Conservation (phyloP, 2,329 filamentous ascomycete species). For the Pseudogymnoascus sp. region DNA sequence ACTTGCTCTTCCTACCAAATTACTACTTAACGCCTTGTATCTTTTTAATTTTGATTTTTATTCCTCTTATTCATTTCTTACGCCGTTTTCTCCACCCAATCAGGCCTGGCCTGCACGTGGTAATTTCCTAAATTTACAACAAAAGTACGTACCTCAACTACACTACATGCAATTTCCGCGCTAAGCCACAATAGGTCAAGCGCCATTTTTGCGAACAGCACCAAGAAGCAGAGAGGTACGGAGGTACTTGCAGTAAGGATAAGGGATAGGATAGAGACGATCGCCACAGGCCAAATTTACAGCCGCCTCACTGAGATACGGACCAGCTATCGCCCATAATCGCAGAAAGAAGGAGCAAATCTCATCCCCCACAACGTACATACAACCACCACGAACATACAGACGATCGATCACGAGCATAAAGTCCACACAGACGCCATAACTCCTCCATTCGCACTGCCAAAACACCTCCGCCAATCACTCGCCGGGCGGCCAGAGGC, state of each 20-base stretch:
- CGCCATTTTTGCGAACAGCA: not conserved
- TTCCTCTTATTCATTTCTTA: not conserved
- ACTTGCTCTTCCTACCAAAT: not conserved
- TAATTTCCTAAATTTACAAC: not conserved
- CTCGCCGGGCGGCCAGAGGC: not conserved
- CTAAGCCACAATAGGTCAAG: not conserved
- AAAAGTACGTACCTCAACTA: not conserved
- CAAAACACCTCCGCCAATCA: not conserved
- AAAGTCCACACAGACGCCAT: not conserved
- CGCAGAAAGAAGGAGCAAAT: not conserved
- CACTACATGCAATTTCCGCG: not conserved
- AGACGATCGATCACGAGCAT: not conserved
- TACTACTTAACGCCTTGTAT: not conserved
- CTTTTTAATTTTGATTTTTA: not conserved
- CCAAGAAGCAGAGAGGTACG: not conserved
- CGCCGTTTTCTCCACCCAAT: not conserved
- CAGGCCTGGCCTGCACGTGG: not conserved
- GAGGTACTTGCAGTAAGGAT: not conserved
- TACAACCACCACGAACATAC: not conserved
- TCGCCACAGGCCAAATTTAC: constrained; percentile 4
- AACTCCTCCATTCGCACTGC: not conserved
- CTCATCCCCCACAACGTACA: not conserved
- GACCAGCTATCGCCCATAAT: not conserved
- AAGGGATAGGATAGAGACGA: not conserved
- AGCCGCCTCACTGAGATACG: not conserved